These are phyloP conservation scores for Fennellomyces sp. DNA, from an alignment of 371 early-diverging fungal genomes.

Conservation along the genomic window DNA sequence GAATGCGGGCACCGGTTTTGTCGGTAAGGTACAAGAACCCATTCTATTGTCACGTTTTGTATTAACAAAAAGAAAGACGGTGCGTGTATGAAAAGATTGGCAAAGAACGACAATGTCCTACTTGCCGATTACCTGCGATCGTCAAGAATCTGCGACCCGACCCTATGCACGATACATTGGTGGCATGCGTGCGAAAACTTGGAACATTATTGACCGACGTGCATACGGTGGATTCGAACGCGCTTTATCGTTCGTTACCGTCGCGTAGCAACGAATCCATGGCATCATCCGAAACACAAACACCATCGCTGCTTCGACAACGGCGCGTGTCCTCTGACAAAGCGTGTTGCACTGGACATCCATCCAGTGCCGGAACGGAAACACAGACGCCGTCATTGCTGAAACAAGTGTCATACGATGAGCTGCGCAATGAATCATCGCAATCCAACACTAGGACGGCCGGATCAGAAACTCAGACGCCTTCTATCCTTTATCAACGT, in stretches of 20 bases:
- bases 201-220: background rate
- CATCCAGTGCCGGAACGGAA: too few relatives aligned
- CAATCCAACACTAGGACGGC: too few relatives aligned
- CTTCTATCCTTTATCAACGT: too few relatives aligned
- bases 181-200: constrained; percentile 22
- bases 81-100: constrained; percentile 21
- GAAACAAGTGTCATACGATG: too few relatives aligned
- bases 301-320: background rate
- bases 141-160: constrained; percentile 25
- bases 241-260: too few relatives aligned
- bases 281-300: too few relatives aligned
- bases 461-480: too few relatives aligned
- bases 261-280: too few relatives aligned
- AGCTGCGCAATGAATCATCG: too few relatives aligned
- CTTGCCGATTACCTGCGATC: constrained; percentile 24
- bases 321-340: too few relatives aligned
- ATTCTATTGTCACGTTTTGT: background rate
- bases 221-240: background rate
- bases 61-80: background rate
- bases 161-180: constrained; percentile 25
- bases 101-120: constrained; percentile 17
- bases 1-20: constrained; percentile 37
- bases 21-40: constrained; percentile 12
- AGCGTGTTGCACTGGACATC: too few relatives aligned
- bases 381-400: too few relatives aligned